Evolutionary conservation across 371 early-diverging fungal genomes (phyloP).

Genomic region (Mucor racemosus): DNA sequence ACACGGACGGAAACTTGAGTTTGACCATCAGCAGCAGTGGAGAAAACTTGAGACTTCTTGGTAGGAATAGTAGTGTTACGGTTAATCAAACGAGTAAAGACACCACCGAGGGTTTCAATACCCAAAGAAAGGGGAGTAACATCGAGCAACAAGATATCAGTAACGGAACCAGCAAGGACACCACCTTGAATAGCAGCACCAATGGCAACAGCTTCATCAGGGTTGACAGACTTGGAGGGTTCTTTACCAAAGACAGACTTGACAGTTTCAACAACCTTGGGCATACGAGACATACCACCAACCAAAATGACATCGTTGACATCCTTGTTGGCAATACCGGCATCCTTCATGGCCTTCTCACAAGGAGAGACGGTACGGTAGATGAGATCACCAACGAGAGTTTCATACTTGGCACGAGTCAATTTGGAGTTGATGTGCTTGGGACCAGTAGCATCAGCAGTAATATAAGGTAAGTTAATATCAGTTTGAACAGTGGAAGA

Average conservation of each 20-base stretch:
- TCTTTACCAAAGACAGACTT: constrained; percentile 89
- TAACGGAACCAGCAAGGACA: constrained; percentile 95
- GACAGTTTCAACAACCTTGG: constrained; percentile 95
- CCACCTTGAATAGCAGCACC: constrained; percentile 99
- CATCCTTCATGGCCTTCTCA: constrained; percentile 97
- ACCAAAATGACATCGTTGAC: constrained; percentile 98
- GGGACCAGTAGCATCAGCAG: constrained; percentile 91
- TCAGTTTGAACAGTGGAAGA: constrained; percentile 93
- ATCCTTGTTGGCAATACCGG: constrained; percentile 78
- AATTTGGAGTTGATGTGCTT: constrained; percentile 96
- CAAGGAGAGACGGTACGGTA: constrained; percentile 94
- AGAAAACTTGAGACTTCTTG: constrained; percentile 99
- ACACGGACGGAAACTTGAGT: constrained; percentile 98
- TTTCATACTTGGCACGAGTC: constrained; percentile 92
- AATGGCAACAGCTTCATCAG: constrained; percentile 99
- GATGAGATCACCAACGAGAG: constrained; percentile 80
- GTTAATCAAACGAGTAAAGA: constrained; percentile 97
- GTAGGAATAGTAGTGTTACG: constrained; percentile 99
- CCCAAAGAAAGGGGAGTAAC: constrained; percentile 99
- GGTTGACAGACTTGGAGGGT: constrained; percentile 95
- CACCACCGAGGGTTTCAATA: constrained; percentile 96
- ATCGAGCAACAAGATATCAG: constrained; percentile 95
- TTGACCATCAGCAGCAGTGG: constrained; percentile 99
- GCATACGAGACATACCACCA: constrained; percentile 99
- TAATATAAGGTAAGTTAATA: constrained; percentile 96